phyloP scores from a whole-genome alignment of 202 grass and related monocot species.

The Digitaria exilis region DNA sequence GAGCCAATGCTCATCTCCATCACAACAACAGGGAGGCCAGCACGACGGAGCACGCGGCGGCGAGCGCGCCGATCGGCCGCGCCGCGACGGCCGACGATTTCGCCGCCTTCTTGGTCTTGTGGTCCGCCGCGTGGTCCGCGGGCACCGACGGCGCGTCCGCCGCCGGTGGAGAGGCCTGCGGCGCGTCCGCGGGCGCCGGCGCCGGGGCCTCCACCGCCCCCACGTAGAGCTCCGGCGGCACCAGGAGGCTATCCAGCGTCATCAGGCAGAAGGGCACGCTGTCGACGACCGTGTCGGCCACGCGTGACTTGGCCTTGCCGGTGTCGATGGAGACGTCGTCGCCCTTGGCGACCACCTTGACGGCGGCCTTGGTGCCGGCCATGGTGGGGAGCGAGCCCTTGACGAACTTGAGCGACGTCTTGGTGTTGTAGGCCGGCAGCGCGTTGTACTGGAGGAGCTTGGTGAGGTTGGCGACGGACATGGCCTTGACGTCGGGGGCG shows the following conservation, averaged over 20 bases:
- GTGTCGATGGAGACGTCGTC: slow-evolving; percentile 79
- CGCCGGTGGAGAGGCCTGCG: slow-evolving; percentile 28
- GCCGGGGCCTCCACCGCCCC: slow-evolving; percentile 36
- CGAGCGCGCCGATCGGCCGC: slow-evolving; percentile 27
- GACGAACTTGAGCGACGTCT: slow-evolving; percentile 65
- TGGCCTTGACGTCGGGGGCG: slow-evolving; percentile 59
- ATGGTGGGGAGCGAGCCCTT: slow-evolving; percentile 56
- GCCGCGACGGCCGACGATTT: slow-evolving; percentile 7
- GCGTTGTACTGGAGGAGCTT: slow-evolving; percentile 76
- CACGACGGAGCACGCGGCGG: slow-evolving; percentile 31
- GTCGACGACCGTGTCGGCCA: slow-evolving; percentile 78
- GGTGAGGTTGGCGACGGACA: slow-evolving; percentile 62
- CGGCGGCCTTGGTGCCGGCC: slow-evolving; percentile 45
- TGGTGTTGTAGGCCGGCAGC: slow-evolving; percentile 66
- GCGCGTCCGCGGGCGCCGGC: slow-evolving; percentile 24
- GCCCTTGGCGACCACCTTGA: slow-evolving; percentile 60
- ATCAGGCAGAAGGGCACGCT: slow-evolving; percentile 71
- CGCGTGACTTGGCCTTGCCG: slow-evolving; percentile 65
- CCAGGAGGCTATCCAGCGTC: slow-evolving; percentile 69
- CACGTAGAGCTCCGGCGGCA: slow-evolving; percentile 76
- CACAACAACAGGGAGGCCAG: slow-evolving; percentile 52
- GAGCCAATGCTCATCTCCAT: slow-evolving; percentile 3
- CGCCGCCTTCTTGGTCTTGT: slow-evolving; percentile 38
- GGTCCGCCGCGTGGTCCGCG: slow-evolving; percentile 55
- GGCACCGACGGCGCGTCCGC: slow-evolving; percentile 53